Percentiles rank a stretch among this genome's conserved stretches.
These are phyloP conservation scores for Pseudogymnoascus sp. DNA, from an alignment of 2,329 filamentous ascomycete species.

Conservation along the genomic window DNA sequence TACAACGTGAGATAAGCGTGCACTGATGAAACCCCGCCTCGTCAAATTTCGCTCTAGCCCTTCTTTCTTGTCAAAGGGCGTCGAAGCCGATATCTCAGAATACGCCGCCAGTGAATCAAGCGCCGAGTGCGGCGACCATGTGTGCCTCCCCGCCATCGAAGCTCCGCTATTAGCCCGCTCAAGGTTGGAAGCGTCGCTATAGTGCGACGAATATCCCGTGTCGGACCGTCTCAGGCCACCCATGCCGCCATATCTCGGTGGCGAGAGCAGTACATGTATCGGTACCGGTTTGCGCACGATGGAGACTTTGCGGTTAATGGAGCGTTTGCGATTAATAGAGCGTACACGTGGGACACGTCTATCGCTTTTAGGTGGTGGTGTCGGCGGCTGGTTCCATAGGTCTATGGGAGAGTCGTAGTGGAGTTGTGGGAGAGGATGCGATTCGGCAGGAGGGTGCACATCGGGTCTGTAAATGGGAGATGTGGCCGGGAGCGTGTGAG, in stretches of 20 bases:
- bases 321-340: not conserved
- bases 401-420: not conserved
- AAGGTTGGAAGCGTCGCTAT: not conserved
- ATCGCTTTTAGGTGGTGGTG: not conserved
- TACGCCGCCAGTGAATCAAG: not conserved
- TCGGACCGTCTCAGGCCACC: not conserved
- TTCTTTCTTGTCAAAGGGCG: not conserved
- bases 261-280: not conserved
- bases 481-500: not conserved
- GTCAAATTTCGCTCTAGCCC: not conserved
- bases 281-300: not conserved
- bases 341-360: not conserved
- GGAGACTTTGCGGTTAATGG: not conserved
- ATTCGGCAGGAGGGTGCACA: not conserved
- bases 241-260: not conserved
- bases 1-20: not conserved
- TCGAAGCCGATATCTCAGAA: not conserved
- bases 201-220: not conserved
- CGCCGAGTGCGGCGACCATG: not conserved
- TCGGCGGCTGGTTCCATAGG: not conserved
- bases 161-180: not conserved
- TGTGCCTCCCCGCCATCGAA: not conserved
- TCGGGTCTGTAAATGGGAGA: not conserved
- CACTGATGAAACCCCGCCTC: not conserved
- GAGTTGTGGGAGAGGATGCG: not conserved